Evolutionary conservation across 2,329 filamentous ascomycete species (phyloP), one percentile per base, ranked within the genome.

Genomic region (Epichloe hybrida): DNA sequence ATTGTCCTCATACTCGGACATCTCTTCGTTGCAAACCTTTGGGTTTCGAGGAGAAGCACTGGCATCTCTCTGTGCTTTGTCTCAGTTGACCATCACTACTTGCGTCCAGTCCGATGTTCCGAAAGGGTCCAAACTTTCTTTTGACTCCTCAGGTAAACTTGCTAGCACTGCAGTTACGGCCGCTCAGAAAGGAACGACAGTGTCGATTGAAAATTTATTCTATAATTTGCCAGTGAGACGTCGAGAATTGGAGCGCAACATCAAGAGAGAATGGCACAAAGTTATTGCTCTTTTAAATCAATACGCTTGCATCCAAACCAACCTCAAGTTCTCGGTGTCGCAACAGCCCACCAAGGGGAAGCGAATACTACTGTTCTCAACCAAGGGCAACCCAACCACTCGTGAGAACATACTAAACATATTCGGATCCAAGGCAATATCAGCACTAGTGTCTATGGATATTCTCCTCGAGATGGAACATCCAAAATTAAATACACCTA

Each of bases 371-470:
- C 76, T 95, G 5, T 98, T 98, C 63, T 85, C 90, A 0, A 98
- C 94, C 12, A 93, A 93, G 60, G 83, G 85, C 6, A 98, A 97
- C 57, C 74, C 77, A 15, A 87, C 84, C 2, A 95, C 89, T 1
- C 84, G 86, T 56, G 93, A 97, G 58, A 98, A 98, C 62, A 94
- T 98, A 56, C 83, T 90, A 53, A 98, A 97, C 66, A 86, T 98
- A 2, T 98, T 95, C 64, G 93, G 93, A 13, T 84, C 93, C 21
- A 98, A 96, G 70, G 89, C 88, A 0, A 73, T 95, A 53, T 70
- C 80, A 12, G 85, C 86, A 2, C 69, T 98, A 47, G 80, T 94
- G 23, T 75, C 83, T 1, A 73, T 98, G 42, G 83, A 95, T 58
- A 70, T 98, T 40, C 73, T 77, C 27, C 75, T 98, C 31, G 81